These are phyloP conservation scores for Dalbergia oliveri DNA, from an alignment of 306 rosid species.

Conservation along the genomic window DNA sequence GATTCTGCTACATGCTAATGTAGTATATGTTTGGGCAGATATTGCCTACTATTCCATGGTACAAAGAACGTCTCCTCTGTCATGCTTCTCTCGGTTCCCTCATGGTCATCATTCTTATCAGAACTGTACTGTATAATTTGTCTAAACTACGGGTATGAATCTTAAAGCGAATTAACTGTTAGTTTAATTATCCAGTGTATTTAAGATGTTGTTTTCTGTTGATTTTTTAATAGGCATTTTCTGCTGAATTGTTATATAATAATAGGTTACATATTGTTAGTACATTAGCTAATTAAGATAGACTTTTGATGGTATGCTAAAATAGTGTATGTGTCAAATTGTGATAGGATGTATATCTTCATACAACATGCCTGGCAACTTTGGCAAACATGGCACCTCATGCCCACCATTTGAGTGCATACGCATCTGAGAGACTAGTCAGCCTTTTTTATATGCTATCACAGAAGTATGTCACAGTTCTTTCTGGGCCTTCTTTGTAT, in stretches of 20 bases:
- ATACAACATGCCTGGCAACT: conserved; percentile 96
- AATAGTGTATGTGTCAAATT: background rate
- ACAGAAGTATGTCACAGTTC: conserved; percentile 70
- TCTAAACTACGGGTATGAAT: conserved; percentile 91
- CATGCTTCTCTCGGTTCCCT: conserved; percentile 97
- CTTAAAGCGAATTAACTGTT: conserved; percentile 35
- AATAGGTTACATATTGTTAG: too few relatives aligned
- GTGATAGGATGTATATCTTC: conserved; percentile 94
- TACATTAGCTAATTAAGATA: too few relatives aligned
- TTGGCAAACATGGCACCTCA: conserved; percentile 99
- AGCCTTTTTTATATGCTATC: conserved; percentile 97
- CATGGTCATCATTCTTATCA: conserved; percentile 90
- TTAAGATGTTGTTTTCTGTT: background rate
- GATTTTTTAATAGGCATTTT: conserved; percentile 30
- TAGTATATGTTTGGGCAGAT: conserved; percentile 60
- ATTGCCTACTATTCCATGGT: conserved; percentile 90
- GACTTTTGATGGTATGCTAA: background rate
- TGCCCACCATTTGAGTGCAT: conserved; percentile 93
- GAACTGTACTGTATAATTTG: conserved; percentile 95
- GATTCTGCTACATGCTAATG: conserved; percentile 39
- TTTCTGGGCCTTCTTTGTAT: conserved; percentile 24
- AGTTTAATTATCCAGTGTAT: conserved; percentile 27
- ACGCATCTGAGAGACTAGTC: conserved; percentile 96
- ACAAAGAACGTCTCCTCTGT: conserved; percentile 96
- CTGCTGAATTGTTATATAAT: too few relatives aligned